These are phyloP conservation scores for Paracamarosporium sp. DNA, from an alignment of 2,329 filamentous ascomycete species.

Conservation along the genomic window DNA sequence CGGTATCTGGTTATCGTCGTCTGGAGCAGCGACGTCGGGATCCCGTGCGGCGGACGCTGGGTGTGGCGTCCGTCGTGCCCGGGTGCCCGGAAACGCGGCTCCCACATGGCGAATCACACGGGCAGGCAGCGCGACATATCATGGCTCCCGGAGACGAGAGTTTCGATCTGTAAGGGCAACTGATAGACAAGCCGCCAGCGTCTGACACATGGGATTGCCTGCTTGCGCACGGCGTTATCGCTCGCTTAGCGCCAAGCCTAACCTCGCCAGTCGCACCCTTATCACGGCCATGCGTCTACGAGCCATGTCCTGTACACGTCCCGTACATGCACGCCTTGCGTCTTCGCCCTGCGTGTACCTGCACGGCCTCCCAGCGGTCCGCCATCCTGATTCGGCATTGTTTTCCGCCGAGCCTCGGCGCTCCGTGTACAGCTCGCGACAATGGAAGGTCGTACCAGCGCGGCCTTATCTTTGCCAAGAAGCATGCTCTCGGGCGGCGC, in stretches of 20 bases:
- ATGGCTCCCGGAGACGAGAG: background rate
- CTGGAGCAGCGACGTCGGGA: background rate
- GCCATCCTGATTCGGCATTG: background rate
- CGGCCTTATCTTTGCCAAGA: slow-evolving; percentile 11
- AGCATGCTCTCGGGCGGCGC: background rate
- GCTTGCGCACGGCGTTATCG: background rate
- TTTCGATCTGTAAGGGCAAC: slow-evolving; percentile 8
- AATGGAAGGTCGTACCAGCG: background rate
- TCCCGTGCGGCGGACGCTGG: background rate
- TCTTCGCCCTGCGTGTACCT: background rate
- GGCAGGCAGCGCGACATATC: background rate
- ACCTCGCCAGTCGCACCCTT: background rate
- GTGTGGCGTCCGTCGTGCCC: background rate
- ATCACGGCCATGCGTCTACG: background rate
- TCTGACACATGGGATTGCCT: background rate
- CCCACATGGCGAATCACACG: background rate
- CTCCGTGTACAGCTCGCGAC: background rate
- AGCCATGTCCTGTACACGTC: too few relatives aligned
- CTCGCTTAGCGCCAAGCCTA: background rate
- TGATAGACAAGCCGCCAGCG: background rate
- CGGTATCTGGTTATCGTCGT: background rate
- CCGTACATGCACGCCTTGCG: background rate
- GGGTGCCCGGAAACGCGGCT: background rate
- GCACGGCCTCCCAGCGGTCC: background rate
- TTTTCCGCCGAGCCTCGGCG: background rate